Percentiles rank a stretch among this genome's conserved stretches.
Evolutionary conservation across 176 grass and related monocot species (phyloP).

Genomic region (Triticum timopheevii): DNA sequence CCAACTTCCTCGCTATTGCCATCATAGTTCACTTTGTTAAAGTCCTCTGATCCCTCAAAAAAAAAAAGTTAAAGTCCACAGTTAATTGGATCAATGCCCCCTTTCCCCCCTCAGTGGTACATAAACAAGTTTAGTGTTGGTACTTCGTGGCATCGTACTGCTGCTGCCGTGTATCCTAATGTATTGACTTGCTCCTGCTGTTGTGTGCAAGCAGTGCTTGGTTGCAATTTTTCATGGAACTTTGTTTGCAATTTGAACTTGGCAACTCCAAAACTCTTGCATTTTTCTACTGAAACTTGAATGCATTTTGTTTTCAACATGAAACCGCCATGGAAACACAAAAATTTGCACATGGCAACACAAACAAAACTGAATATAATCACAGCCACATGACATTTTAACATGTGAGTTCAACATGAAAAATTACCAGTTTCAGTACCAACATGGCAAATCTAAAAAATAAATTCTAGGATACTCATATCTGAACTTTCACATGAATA

Average conservation of each 20-base stretch:
- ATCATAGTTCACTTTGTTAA: neutral
- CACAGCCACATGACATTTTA: no score
- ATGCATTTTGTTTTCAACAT: no score
- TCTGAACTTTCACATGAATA: neutral
- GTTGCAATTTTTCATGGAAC: neutral
- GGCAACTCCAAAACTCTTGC: neutral
- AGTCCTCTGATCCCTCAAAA: no score
- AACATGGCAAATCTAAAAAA: neutral
- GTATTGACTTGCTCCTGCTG: neutral
- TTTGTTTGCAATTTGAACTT: neutral
- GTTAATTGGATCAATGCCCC: no score
- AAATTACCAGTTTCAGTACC: neutral
- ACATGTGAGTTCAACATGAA: neutral
- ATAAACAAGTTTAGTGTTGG: no score
- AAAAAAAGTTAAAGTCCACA: no score
- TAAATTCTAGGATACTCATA: neutral
- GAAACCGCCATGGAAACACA: neutral
- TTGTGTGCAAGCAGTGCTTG: neutral
- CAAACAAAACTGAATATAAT: neutral
- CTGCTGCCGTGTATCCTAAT: neutral
- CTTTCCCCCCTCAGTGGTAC: no score
- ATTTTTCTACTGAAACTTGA: neutral
- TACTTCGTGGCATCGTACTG: no score
- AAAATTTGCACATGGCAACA: no score
- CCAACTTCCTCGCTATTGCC: neutral